Base-by-base conservation (phyloP, 2,329 filamentous ascomycete species). In the Nakataea oryzae region DNA sequence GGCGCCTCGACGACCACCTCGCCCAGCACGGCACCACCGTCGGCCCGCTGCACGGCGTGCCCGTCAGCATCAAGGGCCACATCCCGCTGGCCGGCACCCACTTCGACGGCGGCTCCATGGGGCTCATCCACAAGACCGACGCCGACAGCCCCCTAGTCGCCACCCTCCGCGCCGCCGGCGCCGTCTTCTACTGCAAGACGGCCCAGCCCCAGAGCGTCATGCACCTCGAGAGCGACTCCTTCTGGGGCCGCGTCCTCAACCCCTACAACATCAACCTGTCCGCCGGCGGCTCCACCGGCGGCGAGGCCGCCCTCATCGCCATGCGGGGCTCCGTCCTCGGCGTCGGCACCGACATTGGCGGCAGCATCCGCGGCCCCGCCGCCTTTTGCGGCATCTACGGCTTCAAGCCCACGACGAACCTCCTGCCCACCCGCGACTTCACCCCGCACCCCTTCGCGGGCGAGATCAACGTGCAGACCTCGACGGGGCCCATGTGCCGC, bases 141-240 rank as follows among this genome's bases (percentile, higher is more conserved):
- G 59, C 27, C 17, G 56, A 61, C 29, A 61, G 30, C 32, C 17
- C 61, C 27, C n/a, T 62, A 2, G 32, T 72, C 54, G 67, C 71
- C 54, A 67, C 65, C 6, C 62, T 73, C 1, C 72, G 67, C 28
- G 66, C 66, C 0, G 65, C 73, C 30, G 71, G 71, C 0, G 73
- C 71, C 30, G 64, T 72, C 24, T 62, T 62, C 57, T 62, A 55
- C 57, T 54, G 54, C 56, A 55, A 54, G 32, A 61, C 60, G 29
- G 71, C 67, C 50, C 64, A 70, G 7, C 81, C 82, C 0, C 86
- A 84, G 2, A 64, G 84, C 13, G 86, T 88, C 79, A 88, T 89
- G 86, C 86, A 87, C 61, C 81, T 84, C 13, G 86, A 89, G 69
- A 82, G 79, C 2, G 82, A 86, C n/a, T 89, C 88, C 72, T 86